These are phyloP conservation scores for Filobasidium floriforme DNA, from an alignment of 768 basidiomycete genomes.

Conservation along the genomic window DNA sequence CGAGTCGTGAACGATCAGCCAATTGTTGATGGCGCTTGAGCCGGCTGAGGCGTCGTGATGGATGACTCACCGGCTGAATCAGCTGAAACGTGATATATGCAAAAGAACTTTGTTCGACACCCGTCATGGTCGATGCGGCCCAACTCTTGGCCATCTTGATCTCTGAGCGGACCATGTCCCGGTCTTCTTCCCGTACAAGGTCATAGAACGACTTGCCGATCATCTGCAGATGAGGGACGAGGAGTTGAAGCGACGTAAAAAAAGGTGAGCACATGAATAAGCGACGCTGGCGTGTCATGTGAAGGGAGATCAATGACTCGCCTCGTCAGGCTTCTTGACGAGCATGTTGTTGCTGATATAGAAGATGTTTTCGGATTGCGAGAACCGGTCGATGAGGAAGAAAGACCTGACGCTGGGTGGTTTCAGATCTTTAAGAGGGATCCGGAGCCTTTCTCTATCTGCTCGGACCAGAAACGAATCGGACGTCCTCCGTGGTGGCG, in stretches of 20 bases:
- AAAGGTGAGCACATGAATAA: too few relatives aligned
- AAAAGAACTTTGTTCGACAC: constrained; percentile 4
- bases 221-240: neutral
- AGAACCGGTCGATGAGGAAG: constrained; percentile 39
- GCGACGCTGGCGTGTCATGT: neutral
- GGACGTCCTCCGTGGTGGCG: constrained; percentile 1
- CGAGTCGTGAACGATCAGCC: too few relatives aligned
- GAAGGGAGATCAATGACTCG: neutral
- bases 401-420: constrained; percentile 25
- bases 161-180: constrained; percentile 26
- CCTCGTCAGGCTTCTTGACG: constrained; percentile 24
- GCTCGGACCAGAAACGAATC: constrained; percentile 11
- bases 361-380: constrained; percentile 29
- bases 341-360: constrained; percentile 35
- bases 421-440: constrained; percentile 17
- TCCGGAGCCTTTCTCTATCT: constrained; percentile 18
- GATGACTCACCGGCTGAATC: neutral
- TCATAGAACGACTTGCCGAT: constrained; percentile 29
- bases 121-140: neutral
- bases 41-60: too few relatives aligned
- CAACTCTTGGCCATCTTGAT: constrained; percentile 33
- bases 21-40: too few relatives aligned
- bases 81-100: neutral
- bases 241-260: neutral
- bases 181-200: constrained; percentile 30